Evolutionary conservation across 257 asterid species (phyloP), one percentile per base, ranked within the genome.

Genomic region (Plantago major): DNA sequence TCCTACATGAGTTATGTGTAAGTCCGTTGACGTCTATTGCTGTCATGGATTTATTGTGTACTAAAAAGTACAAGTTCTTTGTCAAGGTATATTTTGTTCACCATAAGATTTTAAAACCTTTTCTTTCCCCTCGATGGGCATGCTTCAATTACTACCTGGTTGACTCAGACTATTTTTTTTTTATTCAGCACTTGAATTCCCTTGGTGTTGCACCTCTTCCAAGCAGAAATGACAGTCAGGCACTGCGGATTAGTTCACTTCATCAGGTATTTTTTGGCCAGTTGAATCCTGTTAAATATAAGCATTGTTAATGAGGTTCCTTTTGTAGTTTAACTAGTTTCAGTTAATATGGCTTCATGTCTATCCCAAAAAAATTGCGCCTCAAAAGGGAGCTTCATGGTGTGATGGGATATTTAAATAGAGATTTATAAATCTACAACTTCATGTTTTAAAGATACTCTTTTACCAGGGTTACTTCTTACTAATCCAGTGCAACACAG

Each of bases 11-110:
- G 74, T 74, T 92, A 59, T 89, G 96, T 42, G 77, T 80, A 55
- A 95, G 89, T 82, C 97, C 97, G 37, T 74, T 86, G 67, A 86
- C 99, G 67, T 80, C 82, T 70, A 82, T 78, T 58, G 96, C 99
- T 53, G 78, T 75, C 22, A 73, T 87, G 97, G 95, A 92, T 68
- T 77, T 92, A 73, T 73, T 92, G 77, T 72, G 83, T 67, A 71
- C 85, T 70, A 92, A 77, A 67, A 89, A 89, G 81, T 92, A 86
- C 78, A 81, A 79, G 73, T 86, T 89, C 78, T 92, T 81, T 75
- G 86, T 84, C 46, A 89, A 92, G 99, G 97, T 89, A 18, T 57
- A 44, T 49, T 64, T 19, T 55, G 43, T 52, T 43, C 33, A 44
- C 46, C 44, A 40, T 28, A 11, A 62, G 22, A 54, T 67, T 40